phyloP scores from a whole-genome alignment of 129 eudicot species.

The Lactuca sativa region DNA sequence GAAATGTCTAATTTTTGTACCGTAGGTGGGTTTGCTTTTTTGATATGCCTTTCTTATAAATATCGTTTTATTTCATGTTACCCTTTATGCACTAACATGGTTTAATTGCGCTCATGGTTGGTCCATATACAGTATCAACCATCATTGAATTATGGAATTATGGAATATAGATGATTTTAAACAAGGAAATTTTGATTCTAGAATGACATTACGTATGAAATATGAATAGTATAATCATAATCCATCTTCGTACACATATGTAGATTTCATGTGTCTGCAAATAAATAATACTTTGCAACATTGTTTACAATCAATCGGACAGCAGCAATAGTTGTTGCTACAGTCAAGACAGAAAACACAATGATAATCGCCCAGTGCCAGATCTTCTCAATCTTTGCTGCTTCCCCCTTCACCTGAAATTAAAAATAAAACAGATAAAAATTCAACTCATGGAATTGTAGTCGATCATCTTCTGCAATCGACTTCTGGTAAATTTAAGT shows the following conservation, averaged over 20 bases:
- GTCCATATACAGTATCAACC: background rate
- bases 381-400: slow-evolving; percentile 31
- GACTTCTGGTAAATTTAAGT: background rate
- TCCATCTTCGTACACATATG: slow-evolving; percentile 4
- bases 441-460: background rate
- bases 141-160: background rate
- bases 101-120: too few relatives aligned
- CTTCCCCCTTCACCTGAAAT: slow-evolving; percentile 48
- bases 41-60: background rate
- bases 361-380: slow-evolving; percentile 55
- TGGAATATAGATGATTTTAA: background rate
- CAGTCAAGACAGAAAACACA: slow-evolving; percentile 37
- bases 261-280: slow-evolving; percentile 44
- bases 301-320: slow-evolving; percentile 43
- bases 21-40: background rate
- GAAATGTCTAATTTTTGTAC: background rate
- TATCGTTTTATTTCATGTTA: too few relatives aligned
- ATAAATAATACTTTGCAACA: slow-evolving; percentile 42
- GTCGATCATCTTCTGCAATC: background rate
- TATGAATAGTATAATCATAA: background rate
- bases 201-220: background rate
- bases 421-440: background rate
- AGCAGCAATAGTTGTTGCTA: slow-evolving; percentile 50
- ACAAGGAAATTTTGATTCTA: background rate
- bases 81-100: too few relatives aligned